A percentile compares a stretch with the other conserved stretches of the same genome.
These are phyloP conservation scores for Pythium dissimile DNA, from an alignment of 352 stramenopile species.

Conservation along the genomic window DNA sequence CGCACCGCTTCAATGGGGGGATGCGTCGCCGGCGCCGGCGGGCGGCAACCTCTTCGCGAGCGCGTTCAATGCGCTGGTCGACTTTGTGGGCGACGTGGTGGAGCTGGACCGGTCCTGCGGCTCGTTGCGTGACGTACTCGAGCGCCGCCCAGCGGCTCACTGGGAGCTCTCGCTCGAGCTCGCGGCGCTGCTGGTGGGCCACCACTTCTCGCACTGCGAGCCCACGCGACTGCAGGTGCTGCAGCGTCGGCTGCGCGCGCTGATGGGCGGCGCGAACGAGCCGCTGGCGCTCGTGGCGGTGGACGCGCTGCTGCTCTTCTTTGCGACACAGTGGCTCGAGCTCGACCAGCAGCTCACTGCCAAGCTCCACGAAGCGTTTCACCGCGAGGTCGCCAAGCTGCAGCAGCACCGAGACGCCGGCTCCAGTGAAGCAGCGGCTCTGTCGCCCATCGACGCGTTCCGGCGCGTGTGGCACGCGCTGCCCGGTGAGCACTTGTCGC, in stretches of 20 bases:
- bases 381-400: conserved; percentile 18
- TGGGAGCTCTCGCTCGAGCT: conserved; percentile 36
- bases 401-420: background rate
- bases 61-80: conserved; percentile 41
- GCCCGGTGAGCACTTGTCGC: conserved; percentile 35
- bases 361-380: conserved; percentile 48
- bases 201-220: conserved; percentile 40
- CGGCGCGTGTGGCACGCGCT: conserved; percentile 31
- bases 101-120: conserved; percentile 41
- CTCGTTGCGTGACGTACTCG: conserved; percentile 34
- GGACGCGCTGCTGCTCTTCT: conserved; percentile 49
- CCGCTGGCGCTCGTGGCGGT: conserved; percentile 20
- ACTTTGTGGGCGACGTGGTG: conserved; percentile 60
- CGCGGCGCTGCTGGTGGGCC: conserved; percentile 29
- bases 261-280: too few species aligned
- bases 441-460: conserved; percentile 35
- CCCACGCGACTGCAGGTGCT: conserved; percentile 6
- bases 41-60: conserved; percentile 40
- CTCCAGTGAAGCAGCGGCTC: background rate
- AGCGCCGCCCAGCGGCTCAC: conserved; percentile 1
- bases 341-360: conserved; percentile 37
- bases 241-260: background rate
- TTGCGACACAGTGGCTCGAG: conserved; percentile 40
- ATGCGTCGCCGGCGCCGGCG: conserved; percentile 1
- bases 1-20: conserved; percentile 34